Evolutionary conservation across 1,139 yeast species (phyloP), one percentile per base, ranked within the genome.

Genomic region (Meyerozyma smithsonii): DNA sequence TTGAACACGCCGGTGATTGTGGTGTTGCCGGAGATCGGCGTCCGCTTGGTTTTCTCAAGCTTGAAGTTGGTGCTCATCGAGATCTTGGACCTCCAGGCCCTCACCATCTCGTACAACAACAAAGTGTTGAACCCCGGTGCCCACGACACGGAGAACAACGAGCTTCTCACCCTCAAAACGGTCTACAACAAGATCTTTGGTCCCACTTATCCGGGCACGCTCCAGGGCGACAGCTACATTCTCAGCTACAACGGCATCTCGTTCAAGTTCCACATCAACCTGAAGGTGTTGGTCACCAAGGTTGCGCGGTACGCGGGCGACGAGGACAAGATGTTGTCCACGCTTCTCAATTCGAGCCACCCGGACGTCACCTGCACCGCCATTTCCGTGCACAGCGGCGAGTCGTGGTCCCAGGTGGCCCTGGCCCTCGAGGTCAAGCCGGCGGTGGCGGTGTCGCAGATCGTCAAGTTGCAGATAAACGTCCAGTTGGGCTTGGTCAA

Each of bases 121-220:
- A 49, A 28, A 44, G 42, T 14, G 36, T 28, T 8, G 39, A 37
- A 39, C 37, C 11, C 37, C 30, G 16, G 37, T 17, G 36, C 38
- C 32, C 15, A 7, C 39, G 12, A 19, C 39, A 32, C 38, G 32
- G n/a, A 36, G 34, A 14, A 28, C 44, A 8, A 39, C 19, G 11
- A 25, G 25, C 12, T 11, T 28, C 8, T 43, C 43, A 61, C 57
- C 28, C 62, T 76, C 43, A 70, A 69, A 38, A 56, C 62, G 24
- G 64, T 79, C 6, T 80, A 80, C 55, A 77, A 79, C 49, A 74
- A 70, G 49, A 62, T 72, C 2, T 77, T 80, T 55, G 86, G 86
- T 0, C 84, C 84, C 2, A 79, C 85, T 0, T 77, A 74, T 43
- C 82, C 83, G 0, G 85, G 85, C 0, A 56, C 49, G 36, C 47